phyloP scores from a whole-genome alignment of 2,329 filamentous ascomycete species.

The Cladophialophora psammophila region DNA sequence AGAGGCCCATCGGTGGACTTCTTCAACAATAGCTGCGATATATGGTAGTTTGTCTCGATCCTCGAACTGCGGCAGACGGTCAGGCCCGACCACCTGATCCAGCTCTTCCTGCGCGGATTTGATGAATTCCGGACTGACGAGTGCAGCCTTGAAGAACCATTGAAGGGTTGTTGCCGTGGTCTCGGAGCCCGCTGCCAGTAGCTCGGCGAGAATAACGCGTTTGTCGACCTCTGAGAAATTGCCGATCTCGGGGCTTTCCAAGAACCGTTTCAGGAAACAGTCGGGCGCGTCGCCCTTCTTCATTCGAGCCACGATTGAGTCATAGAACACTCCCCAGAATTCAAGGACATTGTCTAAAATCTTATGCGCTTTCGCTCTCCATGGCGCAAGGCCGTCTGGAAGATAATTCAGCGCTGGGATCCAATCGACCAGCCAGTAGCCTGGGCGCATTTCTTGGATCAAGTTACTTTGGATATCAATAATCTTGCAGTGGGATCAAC shows the following conservation, averaged over 20 bases:
- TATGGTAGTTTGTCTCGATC: slow-evolving; percentile 49
- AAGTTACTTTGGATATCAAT: background rate
- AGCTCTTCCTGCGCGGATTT: slow-evolving; percentile 48
- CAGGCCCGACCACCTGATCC: slow-evolving; percentile 43
- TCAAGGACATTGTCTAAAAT: slow-evolving; percentile 18
- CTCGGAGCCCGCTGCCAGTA: slow-evolving; percentile 28
- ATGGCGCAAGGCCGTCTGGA: slow-evolving; percentile 47
- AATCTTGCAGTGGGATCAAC: no score
- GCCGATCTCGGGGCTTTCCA: slow-evolving; percentile 20
- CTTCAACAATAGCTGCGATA: slow-evolving; percentile 50
- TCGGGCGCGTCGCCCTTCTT: slow-evolving; percentile 23
- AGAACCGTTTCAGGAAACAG: slow-evolving; percentile 27
- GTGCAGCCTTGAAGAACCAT: slow-evolving; percentile 31
- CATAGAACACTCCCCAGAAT: slow-evolving; percentile 29
- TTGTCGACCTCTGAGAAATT: slow-evolving; percentile 26
- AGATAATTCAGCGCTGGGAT: slow-evolving; percentile 54
- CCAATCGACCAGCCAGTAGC: slow-evolving; percentile 50
- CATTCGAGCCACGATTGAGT: slow-evolving; percentile 23
- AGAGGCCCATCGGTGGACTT: slow-evolving; percentile 55
- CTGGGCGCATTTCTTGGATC: slow-evolving; percentile 20
- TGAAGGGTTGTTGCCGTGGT: slow-evolving; percentile 31
- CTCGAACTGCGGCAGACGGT: slow-evolving; percentile 46
- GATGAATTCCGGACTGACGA: slow-evolving; percentile 61
- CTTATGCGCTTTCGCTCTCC: slow-evolving; percentile 30
- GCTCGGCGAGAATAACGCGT: slow-evolving; percentile 21